Evolutionary conservation across 768 basidiomycete species (phyloP), one percentile per base, ranked within the genome.

Genomic region (Amylocystis lapponica): DNA sequence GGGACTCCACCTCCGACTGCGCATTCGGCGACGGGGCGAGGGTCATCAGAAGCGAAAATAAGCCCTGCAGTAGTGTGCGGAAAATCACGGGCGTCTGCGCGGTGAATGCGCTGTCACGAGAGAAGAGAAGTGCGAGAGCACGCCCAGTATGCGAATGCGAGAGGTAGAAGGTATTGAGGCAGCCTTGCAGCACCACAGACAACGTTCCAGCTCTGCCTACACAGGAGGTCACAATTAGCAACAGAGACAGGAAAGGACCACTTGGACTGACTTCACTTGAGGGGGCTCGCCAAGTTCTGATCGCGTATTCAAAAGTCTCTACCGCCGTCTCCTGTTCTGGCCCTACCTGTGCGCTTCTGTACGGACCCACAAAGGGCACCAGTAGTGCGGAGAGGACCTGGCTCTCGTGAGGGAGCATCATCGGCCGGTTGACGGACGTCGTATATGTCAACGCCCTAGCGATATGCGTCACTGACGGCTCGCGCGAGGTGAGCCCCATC

Each of bases 151-250:
- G 17, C 78, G 71, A 8, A 69, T 66, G 14, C 78, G 70, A 37
- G 72, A 61, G 14, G 52, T 51, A 7, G 71, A 66, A 6, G 66
- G 63, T 16, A 69, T 66, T 6, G 68, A 59, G 1, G 77, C 77
- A 8, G 82, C 82, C 49, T 74, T 76, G 51, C 78, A 78, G 54
- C 83, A 86, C 86, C 86, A 89, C 23, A 82, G 48, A 51, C 72
- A 77, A 20, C 85, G 76, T 46, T 79, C 78, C 9, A 82, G 65
- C 41, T 71, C 74, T 19, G 61, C 66, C 51, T 72, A 56, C 20
- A 5, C 32, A 4, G 10, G 9, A 22, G 68, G 49, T 25, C 37
- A 37, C 17, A 27, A 39, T 35, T 25, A 42, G 11, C 46, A 45
- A 12, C 36, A 11, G 36, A 30, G 26, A n/a, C 16, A 29, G 9